Percentiles rank a stretch among this genome's conserved stretches.
phyloP scores from a whole-genome alignment of 495 filamentous ascomycete genomes.

The Hypoxylon lienhwacheense region DNA sequence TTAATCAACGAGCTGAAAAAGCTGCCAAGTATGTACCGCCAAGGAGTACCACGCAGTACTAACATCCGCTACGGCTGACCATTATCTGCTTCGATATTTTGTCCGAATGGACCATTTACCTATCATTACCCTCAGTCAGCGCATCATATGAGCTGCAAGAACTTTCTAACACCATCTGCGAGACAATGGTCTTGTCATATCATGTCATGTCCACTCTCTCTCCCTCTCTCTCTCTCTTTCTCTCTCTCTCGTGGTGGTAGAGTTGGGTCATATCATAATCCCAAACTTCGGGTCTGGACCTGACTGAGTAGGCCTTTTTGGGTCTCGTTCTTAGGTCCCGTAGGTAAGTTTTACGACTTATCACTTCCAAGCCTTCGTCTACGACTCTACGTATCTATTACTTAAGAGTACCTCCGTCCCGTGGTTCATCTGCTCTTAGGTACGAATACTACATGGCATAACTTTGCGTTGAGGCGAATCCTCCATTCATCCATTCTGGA shows the following conservation, averaged over 20 bases:
- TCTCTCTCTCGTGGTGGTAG: too few relatives aligned
- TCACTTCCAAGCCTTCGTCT: conserved; percentile 10
- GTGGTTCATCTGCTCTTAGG: conserved; percentile 6
- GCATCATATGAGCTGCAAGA: conserved; percentile 28
- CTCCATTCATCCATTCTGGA: conserved; percentile 15
- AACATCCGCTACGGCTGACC: conserved; percentile 10
- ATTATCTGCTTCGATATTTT: conserved; percentile 12
- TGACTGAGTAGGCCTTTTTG: too few relatives aligned
- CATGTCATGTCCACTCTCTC: conserved; percentile 16
- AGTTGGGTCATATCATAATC: conserved; percentile 24
- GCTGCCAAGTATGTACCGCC: too few relatives aligned
- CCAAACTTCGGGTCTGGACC: conserved; percentile 17
- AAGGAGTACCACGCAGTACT: too few relatives aligned
- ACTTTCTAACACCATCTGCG: conserved; percentile 15
- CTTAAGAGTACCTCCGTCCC: conserved; percentile 17
- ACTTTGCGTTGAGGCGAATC: conserved; percentile 12
- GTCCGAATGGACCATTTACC: conserved; percentile 6
- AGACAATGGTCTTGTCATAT: conserved; percentile 10
- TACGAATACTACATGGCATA: conserved; percentile 1
- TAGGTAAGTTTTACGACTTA: conserved; percentile 2
- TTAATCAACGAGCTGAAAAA: conserved; percentile 22
- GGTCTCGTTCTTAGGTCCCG: conserved; percentile 4
- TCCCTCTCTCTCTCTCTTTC: too few relatives aligned
- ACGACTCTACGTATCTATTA: background rate
- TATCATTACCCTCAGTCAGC: conserved; percentile 24